Evolutionary conservation across 306 rosid species (phyloP).

Genomic region (Begonia peltatifolia): DNA sequence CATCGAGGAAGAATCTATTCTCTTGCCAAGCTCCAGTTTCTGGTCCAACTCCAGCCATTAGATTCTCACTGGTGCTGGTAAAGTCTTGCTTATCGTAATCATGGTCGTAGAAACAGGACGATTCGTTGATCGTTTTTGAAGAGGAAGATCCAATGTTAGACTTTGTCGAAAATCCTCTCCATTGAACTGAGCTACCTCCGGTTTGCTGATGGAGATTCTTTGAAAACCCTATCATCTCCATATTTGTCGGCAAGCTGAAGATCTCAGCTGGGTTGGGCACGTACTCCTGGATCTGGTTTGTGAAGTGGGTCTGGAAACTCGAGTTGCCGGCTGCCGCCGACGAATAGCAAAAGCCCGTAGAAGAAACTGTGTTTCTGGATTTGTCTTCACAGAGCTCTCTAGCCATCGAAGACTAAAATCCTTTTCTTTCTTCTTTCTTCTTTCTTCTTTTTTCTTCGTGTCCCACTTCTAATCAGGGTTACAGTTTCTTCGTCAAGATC

Average conservation of each 20-base stretch:
- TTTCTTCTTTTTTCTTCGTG: neutral
- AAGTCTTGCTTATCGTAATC: too few species aligned
- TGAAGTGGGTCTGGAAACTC: constrained; percentile 27
- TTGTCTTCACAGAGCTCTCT: constrained; percentile 41
- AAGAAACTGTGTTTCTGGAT: constrained; percentile 26
- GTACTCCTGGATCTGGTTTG: constrained; percentile 55
- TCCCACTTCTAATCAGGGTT: neutral
- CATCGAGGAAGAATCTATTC: constrained; percentile 26
- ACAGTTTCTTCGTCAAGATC: too few species aligned
- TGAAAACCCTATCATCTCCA: constrained; percentile 67
- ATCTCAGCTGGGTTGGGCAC: constrained; percentile 47
- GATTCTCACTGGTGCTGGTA: constrained; percentile 11
- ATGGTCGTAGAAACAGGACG: too few species aligned
- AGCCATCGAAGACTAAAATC: constrained; percentile 21
- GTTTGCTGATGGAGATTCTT: constrained; percentile 22
- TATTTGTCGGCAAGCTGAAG: constrained; percentile 57
- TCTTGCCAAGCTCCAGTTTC: constrained; percentile 31
- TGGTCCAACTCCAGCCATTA: constrained; percentile 17
- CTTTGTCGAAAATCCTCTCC: neutral
- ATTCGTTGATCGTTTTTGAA: too few species aligned
- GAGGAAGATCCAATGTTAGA: too few species aligned
- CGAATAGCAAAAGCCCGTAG: constrained; percentile 39
- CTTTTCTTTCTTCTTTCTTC: neutral
- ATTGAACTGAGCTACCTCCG: constrained; percentile 4
- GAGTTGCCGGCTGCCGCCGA: constrained; percentile 14